Percentiles rank a stretch among this genome's conserved stretches.
These are phyloP conservation scores for Phytophthora pisi DNA, from an alignment of 352 stramenopile species.

Conservation along the genomic window DNA sequence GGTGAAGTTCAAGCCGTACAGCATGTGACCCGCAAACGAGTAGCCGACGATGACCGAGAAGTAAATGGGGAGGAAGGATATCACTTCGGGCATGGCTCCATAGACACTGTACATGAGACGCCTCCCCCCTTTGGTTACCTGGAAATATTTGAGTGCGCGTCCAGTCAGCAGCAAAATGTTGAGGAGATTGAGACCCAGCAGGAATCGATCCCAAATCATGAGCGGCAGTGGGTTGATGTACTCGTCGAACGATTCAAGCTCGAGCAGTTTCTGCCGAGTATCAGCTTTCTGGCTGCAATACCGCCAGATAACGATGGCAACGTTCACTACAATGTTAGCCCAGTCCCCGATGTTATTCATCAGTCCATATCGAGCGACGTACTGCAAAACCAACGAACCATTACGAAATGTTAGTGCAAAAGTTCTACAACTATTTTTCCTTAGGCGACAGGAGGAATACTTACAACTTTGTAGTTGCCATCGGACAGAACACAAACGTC, in stretches of 20 bases:
- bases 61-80: constrained; percentile 77
- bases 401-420: constrained; percentile 1
- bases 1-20: constrained; percentile 65
- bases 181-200: constrained; percentile 69
- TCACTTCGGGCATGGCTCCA: constrained; percentile 72
- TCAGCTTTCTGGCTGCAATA: constrained; percentile 54
- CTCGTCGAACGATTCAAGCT: constrained; percentile 60
- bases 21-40: constrained; percentile 74
- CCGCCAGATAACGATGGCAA: constrained; percentile 61
- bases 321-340: constrained; percentile 65
- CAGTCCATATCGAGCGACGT: constrained; percentile 65
- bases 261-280: constrained; percentile 44
- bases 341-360: constrained; percentile 75
- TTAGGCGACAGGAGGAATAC: constrained; percentile 6
- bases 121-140: constrained; percentile 65
- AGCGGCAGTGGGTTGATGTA: constrained; percentile 59
- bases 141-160: constrained; percentile 74
- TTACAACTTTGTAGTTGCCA: constrained; percentile 50
- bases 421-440: neutral
- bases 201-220: constrained; percentile 62
- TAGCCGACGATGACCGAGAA: constrained; percentile 66
- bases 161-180: constrained; percentile 72
- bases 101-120: constrained; percentile 75
- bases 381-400: constrained; percentile 35
- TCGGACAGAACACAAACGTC: constrained; percentile 67